A percentile compares a stretch with the other conserved stretches of the same genome.
Conservation (phyloP, 345 rosid genomes). For the Streptanthus diversifolius region DNA sequence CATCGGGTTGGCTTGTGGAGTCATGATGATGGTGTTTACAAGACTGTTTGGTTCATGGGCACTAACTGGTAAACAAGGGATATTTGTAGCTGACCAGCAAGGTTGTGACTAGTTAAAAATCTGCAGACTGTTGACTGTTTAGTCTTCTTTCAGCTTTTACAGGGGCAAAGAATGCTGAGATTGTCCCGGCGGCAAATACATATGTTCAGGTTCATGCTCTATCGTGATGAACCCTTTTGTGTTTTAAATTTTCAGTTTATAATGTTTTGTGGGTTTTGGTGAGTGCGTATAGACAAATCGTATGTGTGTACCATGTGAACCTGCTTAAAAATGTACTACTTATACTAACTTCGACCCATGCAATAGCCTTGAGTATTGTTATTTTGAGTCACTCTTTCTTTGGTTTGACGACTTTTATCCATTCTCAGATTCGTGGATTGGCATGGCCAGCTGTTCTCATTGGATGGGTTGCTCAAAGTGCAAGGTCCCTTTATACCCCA, state of each 20-base stretch:
- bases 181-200: conserved; percentile 78
- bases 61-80: conserved; percentile 59
- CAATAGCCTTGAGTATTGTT: neutral
- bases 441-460: conserved; percentile 93
- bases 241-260: neutral
- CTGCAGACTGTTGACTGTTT: conserved; percentile 15
- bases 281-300: neutral
- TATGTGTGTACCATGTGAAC: neutral
- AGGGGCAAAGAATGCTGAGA: conserved; percentile 60
- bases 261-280: conserved; percentile 16
- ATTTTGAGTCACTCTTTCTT: neutral
- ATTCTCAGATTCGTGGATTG: conserved; percentile 69
- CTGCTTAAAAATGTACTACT: neutral
- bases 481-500: conserved; percentile 53
- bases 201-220: conserved; percentile 70
- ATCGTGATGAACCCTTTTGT: conserved; percentile 3
- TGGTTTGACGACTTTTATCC: neutral
- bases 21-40: conserved; percentile 64
- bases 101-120: neutral
- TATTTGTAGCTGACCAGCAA: neutral
- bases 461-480: conserved; percentile 96
- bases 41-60: conserved; percentile 68
- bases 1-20: conserved; percentile 67
- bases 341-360: neutral
- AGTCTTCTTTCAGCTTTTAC: conserved; percentile 58